Percentiles rank a stretch among this genome's conserved stretches.
Conservation (phyloP, 164 flowering plant genomes). For the Stephania cephalantha region DNA sequence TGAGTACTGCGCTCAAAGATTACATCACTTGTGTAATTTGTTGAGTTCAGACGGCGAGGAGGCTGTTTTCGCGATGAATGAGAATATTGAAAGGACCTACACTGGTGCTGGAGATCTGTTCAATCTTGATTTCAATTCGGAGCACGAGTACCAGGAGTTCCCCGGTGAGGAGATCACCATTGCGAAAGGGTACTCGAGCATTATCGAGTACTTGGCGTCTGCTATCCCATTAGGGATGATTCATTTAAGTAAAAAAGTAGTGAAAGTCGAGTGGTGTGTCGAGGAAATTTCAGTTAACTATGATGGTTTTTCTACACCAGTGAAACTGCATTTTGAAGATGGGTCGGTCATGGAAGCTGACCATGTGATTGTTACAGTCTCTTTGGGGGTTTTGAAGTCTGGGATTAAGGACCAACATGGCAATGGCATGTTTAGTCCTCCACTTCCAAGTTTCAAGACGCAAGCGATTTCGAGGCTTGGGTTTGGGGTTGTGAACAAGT, state of each 20-base stretch:
- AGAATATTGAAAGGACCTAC: not conserved
- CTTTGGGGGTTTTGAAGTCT: not conserved
- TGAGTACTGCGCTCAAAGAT: not conserved
- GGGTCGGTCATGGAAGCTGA: not conserved
- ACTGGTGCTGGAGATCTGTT: not conserved
- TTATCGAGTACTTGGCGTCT: not conserved
- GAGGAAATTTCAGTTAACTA: not conserved
- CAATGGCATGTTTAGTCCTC: slow-evolving; percentile 55
- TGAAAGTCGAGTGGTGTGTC: not conserved
- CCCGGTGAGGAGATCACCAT: not conserved
- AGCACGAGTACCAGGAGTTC: not conserved
- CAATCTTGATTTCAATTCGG: not conserved
- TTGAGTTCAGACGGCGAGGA: not conserved
- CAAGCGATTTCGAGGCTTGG: slow-evolving; percentile 77
- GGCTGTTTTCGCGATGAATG: not conserved
- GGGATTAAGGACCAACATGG: slow-evolving; percentile 20
- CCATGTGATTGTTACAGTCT: not conserved
- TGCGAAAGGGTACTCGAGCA: not conserved
- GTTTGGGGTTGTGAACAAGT: slow-evolving; percentile 84
- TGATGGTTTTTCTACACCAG: not conserved
- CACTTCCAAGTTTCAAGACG: slow-evolving; percentile 56
- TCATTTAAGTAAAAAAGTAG: not conserved
- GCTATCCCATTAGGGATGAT: not conserved
- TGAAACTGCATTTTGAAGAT: not conserved
- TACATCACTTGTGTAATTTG: no score